Evolutionary conservation across 495 filamentous ascomycete genomes (phyloP).

Genomic region (Durotheca rogersii): DNA sequence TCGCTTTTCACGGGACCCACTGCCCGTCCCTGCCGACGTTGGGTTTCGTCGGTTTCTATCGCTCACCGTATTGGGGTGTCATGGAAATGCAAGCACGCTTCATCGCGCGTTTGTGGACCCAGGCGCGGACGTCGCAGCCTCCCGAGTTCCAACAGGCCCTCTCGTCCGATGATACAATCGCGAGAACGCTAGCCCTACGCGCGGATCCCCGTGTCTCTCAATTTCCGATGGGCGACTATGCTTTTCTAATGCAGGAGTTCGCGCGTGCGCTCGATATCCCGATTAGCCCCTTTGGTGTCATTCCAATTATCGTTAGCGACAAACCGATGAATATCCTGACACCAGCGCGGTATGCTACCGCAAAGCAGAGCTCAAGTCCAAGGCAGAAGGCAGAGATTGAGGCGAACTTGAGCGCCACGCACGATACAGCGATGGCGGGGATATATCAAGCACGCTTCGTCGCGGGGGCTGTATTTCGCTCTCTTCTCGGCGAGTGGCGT

Average conservation of each 20-base stretch:
- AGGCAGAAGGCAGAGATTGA: slow-evolving; percentile 23
- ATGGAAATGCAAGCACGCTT: slow-evolving; percentile 85
- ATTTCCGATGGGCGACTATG: slow-evolving; percentile 80
- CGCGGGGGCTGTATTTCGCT: slow-evolving; percentile 67
- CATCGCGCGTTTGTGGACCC: slow-evolving; percentile 51
- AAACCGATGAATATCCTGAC: slow-evolving; percentile 49
- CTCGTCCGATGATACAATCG: slow-evolving; percentile 44
- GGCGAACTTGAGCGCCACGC: slow-evolving; percentile 36
- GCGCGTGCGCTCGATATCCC: slow-evolving; percentile 53
- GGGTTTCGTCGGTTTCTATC: slow-evolving; percentile 84
- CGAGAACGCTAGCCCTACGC: slow-evolving; percentile 46
- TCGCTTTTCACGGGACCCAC: slow-evolving; percentile 66
- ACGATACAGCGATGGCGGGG: slow-evolving; percentile 36
- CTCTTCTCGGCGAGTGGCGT: slow-evolving; percentile 71
- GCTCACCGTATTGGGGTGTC: slow-evolving; percentile 81
- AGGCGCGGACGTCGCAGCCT: slow-evolving; percentile 21
- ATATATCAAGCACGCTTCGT: slow-evolving; percentile 49
- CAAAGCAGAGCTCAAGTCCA: slow-evolving; percentile 10
- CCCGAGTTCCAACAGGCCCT: slow-evolving; percentile 33
- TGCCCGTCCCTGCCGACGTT: slow-evolving; percentile 61
- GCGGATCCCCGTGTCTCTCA: slow-evolving; percentile 54
- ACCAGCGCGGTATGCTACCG: slow-evolving; percentile 43
- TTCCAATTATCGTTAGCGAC: slow-evolving; percentile 37
- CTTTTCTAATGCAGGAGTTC: slow-evolving; percentile 74
- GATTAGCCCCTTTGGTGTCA: slow-evolving; percentile 24